Conservation (phyloP, 176 grass and related monocot genomes). For the Avena sativa region DNA sequence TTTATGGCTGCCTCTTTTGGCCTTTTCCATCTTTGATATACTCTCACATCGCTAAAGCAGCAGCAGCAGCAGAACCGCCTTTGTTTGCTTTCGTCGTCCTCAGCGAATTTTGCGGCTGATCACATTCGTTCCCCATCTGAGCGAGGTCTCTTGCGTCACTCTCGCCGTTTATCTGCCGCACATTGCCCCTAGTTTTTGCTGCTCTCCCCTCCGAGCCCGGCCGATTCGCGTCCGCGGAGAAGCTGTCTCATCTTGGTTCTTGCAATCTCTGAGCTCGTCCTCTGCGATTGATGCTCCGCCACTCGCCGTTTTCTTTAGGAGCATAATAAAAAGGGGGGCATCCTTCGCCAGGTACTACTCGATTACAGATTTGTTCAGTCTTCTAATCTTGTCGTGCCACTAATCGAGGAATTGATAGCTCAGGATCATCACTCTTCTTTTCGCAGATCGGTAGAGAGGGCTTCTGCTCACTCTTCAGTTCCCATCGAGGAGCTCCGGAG, state of each 20-base stretch:
- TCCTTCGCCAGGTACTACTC: not conserved
- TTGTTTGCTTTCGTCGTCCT: slow-evolving; percentile 26
- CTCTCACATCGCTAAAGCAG: slow-evolving; percentile 28
- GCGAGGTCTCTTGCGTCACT: not conserved
- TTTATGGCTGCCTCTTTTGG: slow-evolving; percentile 46
- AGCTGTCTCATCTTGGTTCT: not conserved
- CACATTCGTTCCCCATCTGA: slow-evolving; percentile 27
- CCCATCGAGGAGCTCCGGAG: not conserved
- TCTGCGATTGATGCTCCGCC: not conserved
- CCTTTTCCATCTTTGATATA: slow-evolving; percentile 24
- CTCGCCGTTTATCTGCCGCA: not conserved
- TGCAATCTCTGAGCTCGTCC: not conserved
- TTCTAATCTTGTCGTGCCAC: not conserved
- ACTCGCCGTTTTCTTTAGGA: not conserved
- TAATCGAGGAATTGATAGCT: not conserved
- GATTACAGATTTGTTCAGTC: not conserved
- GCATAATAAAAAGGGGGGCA: not conserved
- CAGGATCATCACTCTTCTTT: not conserved
- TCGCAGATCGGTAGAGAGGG: slow-evolving; percentile 2
- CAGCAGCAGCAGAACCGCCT: not conserved
- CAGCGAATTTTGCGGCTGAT: slow-evolving; percentile 32
- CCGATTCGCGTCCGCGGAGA: not conserved
- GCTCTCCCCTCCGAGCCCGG: not conserved
- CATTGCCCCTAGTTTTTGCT: not conserved
- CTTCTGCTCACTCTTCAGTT: not conserved